These are phyloP conservation scores for Physaria fendleri DNA, from an alignment of 345 rosid species.

Conservation along the genomic window DNA sequence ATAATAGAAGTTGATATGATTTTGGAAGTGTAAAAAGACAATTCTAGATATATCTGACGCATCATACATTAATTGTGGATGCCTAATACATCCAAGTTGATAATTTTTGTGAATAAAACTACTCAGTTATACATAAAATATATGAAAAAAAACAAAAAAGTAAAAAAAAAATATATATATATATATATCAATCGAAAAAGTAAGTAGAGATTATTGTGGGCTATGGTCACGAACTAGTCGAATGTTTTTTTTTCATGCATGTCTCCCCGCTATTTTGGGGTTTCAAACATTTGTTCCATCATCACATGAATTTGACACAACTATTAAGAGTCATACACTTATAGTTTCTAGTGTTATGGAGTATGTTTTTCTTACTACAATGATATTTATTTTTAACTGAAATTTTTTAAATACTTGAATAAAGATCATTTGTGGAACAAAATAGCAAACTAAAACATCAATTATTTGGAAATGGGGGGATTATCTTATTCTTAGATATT, in stretches of 20 bases:
- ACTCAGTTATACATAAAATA: not conserved
- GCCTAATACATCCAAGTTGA: constrained; percentile 29
- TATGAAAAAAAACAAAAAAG: constrained; percentile 14
- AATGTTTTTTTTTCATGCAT: constrained; percentile 25
- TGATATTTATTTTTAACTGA: constrained; percentile 1
- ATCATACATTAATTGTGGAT: constrained; percentile 18
- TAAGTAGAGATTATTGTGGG: constrained; percentile 16
- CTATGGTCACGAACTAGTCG: constrained; percentile 29
- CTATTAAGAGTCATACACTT: constrained; percentile 25
- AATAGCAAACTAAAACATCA: no score
- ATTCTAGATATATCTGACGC: constrained; percentile 15
- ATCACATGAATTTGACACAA: constrained; percentile 26
- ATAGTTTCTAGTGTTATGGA: constrained; percentile 23
- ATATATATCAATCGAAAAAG: constrained; percentile 17
- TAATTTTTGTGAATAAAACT: constrained; percentile 1
- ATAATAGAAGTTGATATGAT: not conserved
- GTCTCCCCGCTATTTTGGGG: constrained; percentile 29
- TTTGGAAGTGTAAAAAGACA: constrained; percentile 7
- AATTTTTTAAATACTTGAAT: not conserved
- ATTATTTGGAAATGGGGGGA: no score
- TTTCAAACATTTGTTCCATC: constrained; percentile 32
- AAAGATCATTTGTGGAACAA: no score
- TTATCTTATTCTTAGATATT: no score
- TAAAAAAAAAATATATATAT: no score
- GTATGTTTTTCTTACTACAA: constrained; percentile 25